Base-by-base conservation (phyloP, 176 grass and related monocot genomes). In the Luzula sylvatica region DNA sequence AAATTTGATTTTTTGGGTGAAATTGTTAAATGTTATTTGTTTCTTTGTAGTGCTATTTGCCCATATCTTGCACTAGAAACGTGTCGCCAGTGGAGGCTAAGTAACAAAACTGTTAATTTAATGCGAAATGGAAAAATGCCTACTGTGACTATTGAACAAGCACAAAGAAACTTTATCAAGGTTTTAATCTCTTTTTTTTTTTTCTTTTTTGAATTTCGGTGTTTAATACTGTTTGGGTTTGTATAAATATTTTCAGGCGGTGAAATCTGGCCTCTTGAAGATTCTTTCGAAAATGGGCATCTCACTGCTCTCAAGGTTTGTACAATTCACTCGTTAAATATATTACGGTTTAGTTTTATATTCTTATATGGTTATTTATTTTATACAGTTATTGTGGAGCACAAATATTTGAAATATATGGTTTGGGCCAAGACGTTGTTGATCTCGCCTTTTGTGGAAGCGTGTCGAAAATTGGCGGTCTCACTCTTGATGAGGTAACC, bases 231-330 rank as follows among this genome's bases (percentile, higher is more conserved):
- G 57, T n/a, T 75, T 59, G 43, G 29, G 8, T 32, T 32, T 32
- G 29, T 32, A 8, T 32, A 32, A 32, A 35, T n/a, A 46, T 71
- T 94, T 71, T 71, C 72, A 98, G 93, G 93, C 93, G 59, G 78
- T 98, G 58, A 90, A 81, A 80, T 79, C 78, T 71, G 93, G 93
- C 50, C 78, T 98, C 61, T 77, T 98, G 47, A 98, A 98, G 69
- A 98, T 98, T 45, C 86, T 98, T 70, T 98, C 93, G 71, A 98
- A 98, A 82, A 98, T 98, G 93, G 93, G 93, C 11, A 98, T 98
- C 76, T 98, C 86, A 58, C 68, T 98, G 69, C 93, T 98, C n/a
- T 92, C 93, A 71, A 98, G 93, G 93, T 98, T 69, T 83, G 77
- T 80, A 16, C 74, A 66, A 44, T 59, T 56, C 60, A 54, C 42